These are phyloP conservation scores for Penicillium frequentans DNA, from an alignment of 2,329 filamentous ascomycete species.

Conservation along the genomic window DNA sequence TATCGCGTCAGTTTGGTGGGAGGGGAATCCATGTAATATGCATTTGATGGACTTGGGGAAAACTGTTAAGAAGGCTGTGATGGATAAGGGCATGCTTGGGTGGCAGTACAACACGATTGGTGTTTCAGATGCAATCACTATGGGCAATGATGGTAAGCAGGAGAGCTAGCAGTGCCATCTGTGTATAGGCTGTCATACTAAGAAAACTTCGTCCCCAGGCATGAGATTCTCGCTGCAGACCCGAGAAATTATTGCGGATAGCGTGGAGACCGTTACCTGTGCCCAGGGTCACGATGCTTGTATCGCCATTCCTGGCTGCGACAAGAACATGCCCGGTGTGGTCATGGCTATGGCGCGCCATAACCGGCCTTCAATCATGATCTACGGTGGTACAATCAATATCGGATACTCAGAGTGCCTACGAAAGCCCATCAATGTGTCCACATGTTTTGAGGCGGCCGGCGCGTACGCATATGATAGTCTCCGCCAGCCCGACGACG, in stretches of 20 bases:
- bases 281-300: slow-evolving; percentile 92
- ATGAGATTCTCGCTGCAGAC: slow-evolving; percentile 94
- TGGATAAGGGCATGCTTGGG: slow-evolving; percentile 81
- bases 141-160: slow-evolving; percentile 78
- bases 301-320: slow-evolving; percentile 88
- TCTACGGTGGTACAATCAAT: slow-evolving; percentile 89
- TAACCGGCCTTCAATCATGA: slow-evolving; percentile 91
- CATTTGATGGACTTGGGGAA: slow-evolving; percentile 82
- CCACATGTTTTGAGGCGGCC: slow-evolving; percentile 82
- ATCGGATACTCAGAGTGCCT: slow-evolving; percentile 80
- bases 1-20: slow-evolving; percentile 93
- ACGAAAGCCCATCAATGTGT: slow-evolving; percentile 80
- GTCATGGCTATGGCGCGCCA: slow-evolving; percentile 88
- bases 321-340: slow-evolving; percentile 97
- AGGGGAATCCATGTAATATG: slow-evolving; percentile 89
- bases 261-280: slow-evolving; percentile 88
- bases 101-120: slow-evolving; percentile 96
- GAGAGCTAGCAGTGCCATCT: slow-evolving; percentile 15
- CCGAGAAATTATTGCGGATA: slow-evolving; percentile 90
- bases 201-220: slow-evolving; percentile 50
- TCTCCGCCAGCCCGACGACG: slow-evolving; percentile 67
- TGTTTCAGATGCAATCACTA: slow-evolving; percentile 88
- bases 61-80: slow-evolving; percentile 77
- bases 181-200: neutral
- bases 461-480: slow-evolving; percentile 79